Conservation (phyloP, 768 basidiomycete genomes). For the Lactifluus echinatus region DNA sequence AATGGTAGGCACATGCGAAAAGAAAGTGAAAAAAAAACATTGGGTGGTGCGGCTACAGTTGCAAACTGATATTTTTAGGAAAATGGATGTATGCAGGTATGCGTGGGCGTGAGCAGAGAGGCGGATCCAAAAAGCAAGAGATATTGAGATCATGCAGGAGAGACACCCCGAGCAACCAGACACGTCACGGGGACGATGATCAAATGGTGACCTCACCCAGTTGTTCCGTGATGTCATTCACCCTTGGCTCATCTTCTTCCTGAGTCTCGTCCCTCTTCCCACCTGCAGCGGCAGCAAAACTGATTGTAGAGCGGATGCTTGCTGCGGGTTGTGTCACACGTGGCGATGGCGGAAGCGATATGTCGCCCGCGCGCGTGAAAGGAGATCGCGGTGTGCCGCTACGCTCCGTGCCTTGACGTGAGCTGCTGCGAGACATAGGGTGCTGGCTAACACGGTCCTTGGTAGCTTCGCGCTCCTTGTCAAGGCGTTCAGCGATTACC, state of each 20-base stretch:
- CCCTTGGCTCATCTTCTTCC: constrained; percentile 20
- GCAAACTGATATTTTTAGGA: constrained; percentile 6
- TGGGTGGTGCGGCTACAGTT: constrained; percentile 3
- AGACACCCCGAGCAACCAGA: constrained; percentile 9
- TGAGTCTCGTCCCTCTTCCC: constrained; percentile 34
- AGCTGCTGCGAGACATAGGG: constrained; percentile 39
- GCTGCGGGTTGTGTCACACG: constrained; percentile 25
- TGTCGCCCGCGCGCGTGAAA: constrained; percentile 9
- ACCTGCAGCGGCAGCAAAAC: constrained; percentile 73
- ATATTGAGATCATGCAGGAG: constrained; percentile 13
- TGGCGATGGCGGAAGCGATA: constrained; percentile 19
- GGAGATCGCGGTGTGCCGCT: constrained; percentile 23
- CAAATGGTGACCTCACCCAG: constrained; percentile 32
- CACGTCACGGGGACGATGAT: constrained; percentile 4
- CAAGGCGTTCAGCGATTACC: constrained; percentile 61
- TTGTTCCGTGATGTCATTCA: constrained; percentile 25
- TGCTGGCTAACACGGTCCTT: constrained; percentile 31
- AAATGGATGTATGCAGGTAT: constrained; percentile 18
- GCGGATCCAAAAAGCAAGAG: constrained; percentile 16
- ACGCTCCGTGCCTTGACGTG: constrained; percentile 28
- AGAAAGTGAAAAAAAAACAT: neutral
- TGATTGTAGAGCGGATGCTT: constrained; percentile 62
- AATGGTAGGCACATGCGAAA: constrained; percentile 1
- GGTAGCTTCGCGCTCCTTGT: constrained; percentile 46
- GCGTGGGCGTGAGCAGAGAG: constrained; percentile 16